Base-by-base conservation (phyloP, 805 yeast species). In the Sungouiella blattae region DNA sequence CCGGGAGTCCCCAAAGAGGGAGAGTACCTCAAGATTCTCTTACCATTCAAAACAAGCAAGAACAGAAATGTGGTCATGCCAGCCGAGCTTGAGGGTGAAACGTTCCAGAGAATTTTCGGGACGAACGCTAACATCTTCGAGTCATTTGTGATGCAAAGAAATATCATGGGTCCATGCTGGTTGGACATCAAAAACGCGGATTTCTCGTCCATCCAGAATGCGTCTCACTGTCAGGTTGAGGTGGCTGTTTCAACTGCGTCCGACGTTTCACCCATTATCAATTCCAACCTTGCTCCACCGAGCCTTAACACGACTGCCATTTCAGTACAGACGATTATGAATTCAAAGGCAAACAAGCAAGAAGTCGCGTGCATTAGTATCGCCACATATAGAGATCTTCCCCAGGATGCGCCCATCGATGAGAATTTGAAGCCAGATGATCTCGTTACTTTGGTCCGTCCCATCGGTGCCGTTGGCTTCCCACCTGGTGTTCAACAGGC, bases 161-260 rank as follows among this genome's bases (percentile, higher is more conserved):
- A 83, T 47, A 72, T 93, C 29, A 89, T 87, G 96, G 98, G 98
- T 7, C 98, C 98, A 3, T 88, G 98, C 57, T 93, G 98, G 98
- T 66, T 93, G 34, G 83, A 83, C 32, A 69, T 93, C 34, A 67
- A 71, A 28, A 71, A 75, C 33, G 83, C 81, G 32, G 79, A 81
- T 42, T 83, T 84, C 47, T 55, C 58, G 16, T 57, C 76, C 0
- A 58, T 81, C 26, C 73, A 70, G 34, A 82, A 80, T 50, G 71
- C 84, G 2, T 80, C 95, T 0, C 91, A 89, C 62, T 86, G 95
- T 60, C 75, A 76, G 37, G 71, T 85, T n/a, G 95, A 87, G 50
- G 77, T 84, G 2, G 62, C 80, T 1, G 75, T 85, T 1, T 51
- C 58, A 2, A 57, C 68, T 8, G 77, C 93, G 7, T 47, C 40